Evolutionary conservation across 768 basidiomycete species (phyloP), one percentile per base, ranked within the genome.

Genomic region (Favolaschia claudopus): DNA sequence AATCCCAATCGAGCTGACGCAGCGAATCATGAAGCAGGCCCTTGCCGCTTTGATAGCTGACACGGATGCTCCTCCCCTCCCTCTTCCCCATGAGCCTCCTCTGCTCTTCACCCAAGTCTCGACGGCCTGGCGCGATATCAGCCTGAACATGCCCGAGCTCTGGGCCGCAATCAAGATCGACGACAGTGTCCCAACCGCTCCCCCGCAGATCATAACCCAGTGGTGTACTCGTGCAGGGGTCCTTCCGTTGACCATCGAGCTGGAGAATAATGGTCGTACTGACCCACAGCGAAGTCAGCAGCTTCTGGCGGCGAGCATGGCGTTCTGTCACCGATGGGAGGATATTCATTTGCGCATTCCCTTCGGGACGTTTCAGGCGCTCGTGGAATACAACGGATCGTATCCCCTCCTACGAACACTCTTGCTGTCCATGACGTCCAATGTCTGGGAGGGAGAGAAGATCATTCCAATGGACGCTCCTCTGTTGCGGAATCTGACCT

Each of bases 351-450:
- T 56, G 15, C 3, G 2, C 9, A 14, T 56, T 10, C 45, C 55
- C n/a, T 15, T 48, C 9, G 28, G 33, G 7, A 32, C 45, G 22
- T 40, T 47, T 42, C 9, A 28, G 20, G 22, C 28, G 7, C 53
- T 46, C 27, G 32, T 13, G 22, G 17, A 14, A 7, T 24, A 56
- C 28, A 17, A 32, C 17, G 46, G 55, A 6, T 38, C 55, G 6
- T 55, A 47, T 19, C 55, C 44, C 38, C 15, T 56, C 4, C 55
- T 56, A 27, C 34, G 55, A 14, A 17, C 37, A 9, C 46, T 56
- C 3, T 32, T 25, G 13, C 38, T 57, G 4, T 32, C 39, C 8
- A 14, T 27, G 12, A 3, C 5, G 17, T 19, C 22, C 2, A 13
- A 8, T 3, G 13, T 24, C 17, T 15, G 2, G 4, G 29, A 19